Evolutionary conservation across 495 filamentous ascomycete genomes (phyloP).

Genomic region (Penicillium lagena): DNA sequence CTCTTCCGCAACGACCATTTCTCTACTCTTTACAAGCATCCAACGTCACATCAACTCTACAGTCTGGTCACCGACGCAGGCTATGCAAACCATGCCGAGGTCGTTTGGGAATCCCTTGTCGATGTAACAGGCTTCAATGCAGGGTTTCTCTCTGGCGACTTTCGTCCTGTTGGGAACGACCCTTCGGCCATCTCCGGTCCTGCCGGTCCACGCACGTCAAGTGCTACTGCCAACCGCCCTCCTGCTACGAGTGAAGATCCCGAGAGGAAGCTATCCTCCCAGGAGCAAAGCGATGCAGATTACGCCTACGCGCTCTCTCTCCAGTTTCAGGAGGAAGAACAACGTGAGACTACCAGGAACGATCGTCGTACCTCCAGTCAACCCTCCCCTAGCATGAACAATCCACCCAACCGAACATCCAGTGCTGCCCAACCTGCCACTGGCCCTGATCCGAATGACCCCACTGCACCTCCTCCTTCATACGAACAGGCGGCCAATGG

Average conservation of each 20-base stretch:
- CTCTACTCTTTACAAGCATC: conserved; percentile 80
- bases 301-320: conserved; percentile 42
- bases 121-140: conserved; percentile 80
- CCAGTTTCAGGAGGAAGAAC: conserved; percentile 40
- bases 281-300: conserved; percentile 45
- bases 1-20: conserved; percentile 98
- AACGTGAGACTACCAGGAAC: conserved; percentile 13
- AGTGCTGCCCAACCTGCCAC: conserved; percentile 22
- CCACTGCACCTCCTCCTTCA: conserved; percentile 62
- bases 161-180: conserved; percentile 67
- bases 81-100: conserved; percentile 79
- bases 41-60: conserved; percentile 60
- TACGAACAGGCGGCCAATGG: conserved; percentile 74
- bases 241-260: conserved; percentile 3
- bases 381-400: conserved; percentile 10
- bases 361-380: conserved; percentile 4
- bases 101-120: conserved; percentile 91
- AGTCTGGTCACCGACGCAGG: conserved; percentile 89
- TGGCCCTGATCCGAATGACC: conserved; percentile 29
- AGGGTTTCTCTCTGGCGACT: conserved; percentile 86
- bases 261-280: conserved; percentile 16
- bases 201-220: conserved; percentile 24
- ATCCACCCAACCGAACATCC: conserved; percentile 11
- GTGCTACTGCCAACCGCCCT: conserved; percentile 5
- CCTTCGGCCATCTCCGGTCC: conserved; percentile 17